Conservation (phyloP, 257 asterid genomes). For the Rubia yunnanensis region DNA sequence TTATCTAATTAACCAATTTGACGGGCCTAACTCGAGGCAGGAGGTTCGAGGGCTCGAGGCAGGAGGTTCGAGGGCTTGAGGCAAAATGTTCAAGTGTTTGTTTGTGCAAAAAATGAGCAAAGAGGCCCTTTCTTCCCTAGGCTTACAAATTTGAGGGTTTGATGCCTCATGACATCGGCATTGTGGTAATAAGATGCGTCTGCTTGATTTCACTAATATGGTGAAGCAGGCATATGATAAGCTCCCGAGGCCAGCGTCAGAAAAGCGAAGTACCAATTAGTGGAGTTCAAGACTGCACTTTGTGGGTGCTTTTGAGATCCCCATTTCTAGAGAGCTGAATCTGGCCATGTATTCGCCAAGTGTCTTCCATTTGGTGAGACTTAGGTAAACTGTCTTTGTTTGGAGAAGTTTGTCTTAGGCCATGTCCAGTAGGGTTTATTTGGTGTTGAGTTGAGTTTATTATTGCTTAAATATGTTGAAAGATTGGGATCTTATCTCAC, state of each 20-base stretch:
- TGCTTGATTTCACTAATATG: neutral
- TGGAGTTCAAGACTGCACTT: conserved; percentile 29
- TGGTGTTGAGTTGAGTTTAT: too few relatives aligned
- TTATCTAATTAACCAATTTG: too few relatives aligned
- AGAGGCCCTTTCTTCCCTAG: neutral
- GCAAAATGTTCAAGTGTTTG: too few relatives aligned
- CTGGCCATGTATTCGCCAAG: conserved; percentile 25
- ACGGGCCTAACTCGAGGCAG: too few relatives aligned
- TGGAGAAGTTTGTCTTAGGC: neutral
- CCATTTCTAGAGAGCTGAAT: too few relatives aligned
- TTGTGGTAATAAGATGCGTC: neutral
- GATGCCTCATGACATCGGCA: neutral
- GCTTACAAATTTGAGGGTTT: neutral
- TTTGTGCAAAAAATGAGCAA: too few relatives aligned
- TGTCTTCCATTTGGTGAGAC: conserved; percentile 32
- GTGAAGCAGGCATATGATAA: neutral
- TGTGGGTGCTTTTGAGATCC: conserved; percentile 30
- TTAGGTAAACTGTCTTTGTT: conserved; percentile 31
- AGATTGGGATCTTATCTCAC: too few relatives aligned
- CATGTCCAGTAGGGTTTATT: too few relatives aligned
- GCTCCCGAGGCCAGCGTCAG: neutral
- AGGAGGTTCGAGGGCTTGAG: too few relatives aligned
- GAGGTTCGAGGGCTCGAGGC: too few relatives aligned
- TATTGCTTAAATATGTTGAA: too few relatives aligned
- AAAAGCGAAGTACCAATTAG: conserved; percentile 23